A percentile compares a stretch with the other conserved stretches of the same genome.
Evolutionary conservation across 2,329 filamentous ascomycete species (phyloP).

Genomic region (Pleurostoma richardsiae): DNA sequence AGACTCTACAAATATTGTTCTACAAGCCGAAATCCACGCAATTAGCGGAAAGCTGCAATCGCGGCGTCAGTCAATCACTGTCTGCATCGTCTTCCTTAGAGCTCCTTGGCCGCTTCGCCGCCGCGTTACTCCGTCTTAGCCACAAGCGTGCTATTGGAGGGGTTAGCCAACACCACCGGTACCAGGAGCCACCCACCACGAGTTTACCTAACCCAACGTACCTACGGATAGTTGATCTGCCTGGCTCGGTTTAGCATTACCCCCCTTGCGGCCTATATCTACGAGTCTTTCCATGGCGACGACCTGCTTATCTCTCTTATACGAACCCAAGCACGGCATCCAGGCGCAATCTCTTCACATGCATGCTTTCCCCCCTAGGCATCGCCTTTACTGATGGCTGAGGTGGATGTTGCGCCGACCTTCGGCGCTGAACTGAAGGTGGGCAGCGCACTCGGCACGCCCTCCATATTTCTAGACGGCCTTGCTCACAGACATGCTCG

Average conservation of each 20-base stretch:
- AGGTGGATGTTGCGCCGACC: conserved; percentile 75
- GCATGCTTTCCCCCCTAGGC: conserved; percentile 9
- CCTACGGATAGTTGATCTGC: background rate
- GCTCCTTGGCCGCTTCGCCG: too few species aligned
- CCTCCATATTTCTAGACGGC: conserved; percentile 4
- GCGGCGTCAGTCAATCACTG: too few species aligned
- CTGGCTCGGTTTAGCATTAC: background rate
- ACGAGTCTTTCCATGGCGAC: background rate
- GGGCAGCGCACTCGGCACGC: conserved; percentile 16
- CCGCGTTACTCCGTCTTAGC: too few species aligned
- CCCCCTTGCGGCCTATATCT: background rate
- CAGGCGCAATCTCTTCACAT: background rate
- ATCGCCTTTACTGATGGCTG: conserved; percentile 55
- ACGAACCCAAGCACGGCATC: background rate
- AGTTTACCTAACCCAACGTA: background rate
- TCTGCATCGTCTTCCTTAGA: too few species aligned
- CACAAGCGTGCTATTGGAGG: background rate
- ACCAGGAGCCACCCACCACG: background rate
- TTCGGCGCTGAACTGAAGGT: conserved; percentile 96
- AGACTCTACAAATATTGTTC: too few species aligned
- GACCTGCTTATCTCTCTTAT: background rate
- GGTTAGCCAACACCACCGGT: background rate
- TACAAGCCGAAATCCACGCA: too few species aligned
- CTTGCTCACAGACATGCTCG: conserved; percentile 7
- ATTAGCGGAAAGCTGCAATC: too few species aligned